Percentiles rank a stretch among this genome's conserved stretches.
phyloP scores from a whole-genome alignment of 768 basidiomycete species.

The Bullera alba region DNA sequence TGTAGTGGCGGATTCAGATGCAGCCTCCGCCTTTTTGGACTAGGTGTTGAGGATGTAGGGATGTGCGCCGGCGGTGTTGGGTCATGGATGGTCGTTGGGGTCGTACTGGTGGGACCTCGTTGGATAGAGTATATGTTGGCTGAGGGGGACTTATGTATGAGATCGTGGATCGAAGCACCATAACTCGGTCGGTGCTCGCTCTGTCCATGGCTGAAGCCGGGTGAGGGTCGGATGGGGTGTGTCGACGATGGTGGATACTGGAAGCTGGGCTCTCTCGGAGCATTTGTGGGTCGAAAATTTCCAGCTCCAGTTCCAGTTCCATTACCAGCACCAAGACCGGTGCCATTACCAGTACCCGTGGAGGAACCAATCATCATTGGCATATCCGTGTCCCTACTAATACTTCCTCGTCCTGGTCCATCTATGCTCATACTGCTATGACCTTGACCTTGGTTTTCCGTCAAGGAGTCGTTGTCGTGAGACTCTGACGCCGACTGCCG shows the following conservation, averaged over 20 bases:
- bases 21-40: conserved; percentile 29
- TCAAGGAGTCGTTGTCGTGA: not conserved
- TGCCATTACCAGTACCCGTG: not conserved
- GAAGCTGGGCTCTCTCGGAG: not conserved
- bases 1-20: conserved; percentile 34
- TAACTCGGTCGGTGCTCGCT: not conserved
- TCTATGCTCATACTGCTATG: too few relatives aligned
- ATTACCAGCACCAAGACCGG: not conserved
- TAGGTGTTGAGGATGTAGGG: conserved; percentile 11
- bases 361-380: too few relatives aligned
- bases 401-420: too few relatives aligned
- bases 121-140: not conserved
- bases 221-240: not conserved
- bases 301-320: not conserved
- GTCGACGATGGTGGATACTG: not conserved
- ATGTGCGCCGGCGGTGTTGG: not conserved
- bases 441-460: too few relatives aligned
- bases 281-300: not conserved
- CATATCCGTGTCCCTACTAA: too few relatives aligned
- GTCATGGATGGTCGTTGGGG: not conserved
- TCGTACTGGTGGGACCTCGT: not conserved
- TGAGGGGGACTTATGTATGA: not conserved
- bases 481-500: not conserved
- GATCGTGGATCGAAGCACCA: conserved; percentile 1
- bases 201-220: not conserved